A percentile compares a stretch with the other conserved stretches of the same genome.
phyloP scores from a whole-genome alignment of 768 basidiomycete species.

The Lentinus brumalis region DNA sequence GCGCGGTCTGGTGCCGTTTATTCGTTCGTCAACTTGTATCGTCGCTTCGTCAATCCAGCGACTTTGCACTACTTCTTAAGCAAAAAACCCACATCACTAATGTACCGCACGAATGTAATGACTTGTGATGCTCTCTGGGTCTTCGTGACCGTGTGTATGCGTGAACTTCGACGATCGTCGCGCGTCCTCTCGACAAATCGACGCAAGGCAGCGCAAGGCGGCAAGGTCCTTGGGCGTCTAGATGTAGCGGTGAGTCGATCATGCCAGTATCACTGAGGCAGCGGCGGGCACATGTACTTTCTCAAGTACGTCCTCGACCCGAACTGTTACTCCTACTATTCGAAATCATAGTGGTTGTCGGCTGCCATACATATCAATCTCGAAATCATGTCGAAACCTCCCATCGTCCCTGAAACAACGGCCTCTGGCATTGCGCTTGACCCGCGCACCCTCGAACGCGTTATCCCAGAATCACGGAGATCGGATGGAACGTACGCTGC shows the following conservation, averaged over 20 bases:
- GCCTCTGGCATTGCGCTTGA: constrained; percentile 82
- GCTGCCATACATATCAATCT: no score
- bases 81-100: constrained; percentile 9
- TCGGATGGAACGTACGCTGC: constrained; percentile 80
- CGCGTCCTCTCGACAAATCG: no score
- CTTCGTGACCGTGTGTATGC: neutral
- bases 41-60: constrained; percentile 28
- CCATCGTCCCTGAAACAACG: constrained; percentile 70
- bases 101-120: constrained; percentile 19
- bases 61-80: constrained; percentile 16
- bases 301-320: no score
- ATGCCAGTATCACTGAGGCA: no score
- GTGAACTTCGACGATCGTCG: neutral
- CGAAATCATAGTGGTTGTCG: no score
- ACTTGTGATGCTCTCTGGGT: constrained; percentile 1
- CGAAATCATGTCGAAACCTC: constrained; percentile 70
- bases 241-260: no score
- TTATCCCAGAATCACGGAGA: constrained; percentile 83
- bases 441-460: constrained; percentile 82
- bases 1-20: constrained; percentile 34
- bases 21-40: constrained; percentile 28
- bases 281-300: no score
- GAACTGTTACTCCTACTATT: no score
- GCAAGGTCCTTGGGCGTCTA: no score
- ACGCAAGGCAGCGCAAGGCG: no score